phyloP scores from a whole-genome alignment of 2,329 filamentous ascomycete genomes.

The Epichloe festucae region DNA sequence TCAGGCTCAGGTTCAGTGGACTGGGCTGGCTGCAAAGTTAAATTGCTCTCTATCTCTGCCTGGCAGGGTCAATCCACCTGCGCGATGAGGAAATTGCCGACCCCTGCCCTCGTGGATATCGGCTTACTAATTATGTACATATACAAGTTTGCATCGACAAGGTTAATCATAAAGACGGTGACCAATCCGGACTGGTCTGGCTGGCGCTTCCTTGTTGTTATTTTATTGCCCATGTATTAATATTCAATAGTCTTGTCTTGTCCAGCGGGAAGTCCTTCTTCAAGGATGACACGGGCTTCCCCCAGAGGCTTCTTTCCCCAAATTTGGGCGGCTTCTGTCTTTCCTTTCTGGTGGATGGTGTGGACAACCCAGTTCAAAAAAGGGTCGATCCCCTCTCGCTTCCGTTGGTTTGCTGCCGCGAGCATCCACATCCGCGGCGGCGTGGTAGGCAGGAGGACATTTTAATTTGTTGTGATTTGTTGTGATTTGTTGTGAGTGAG shows the following conservation, averaged over 20 bases:
- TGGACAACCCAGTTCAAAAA: background rate
- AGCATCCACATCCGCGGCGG: background rate
- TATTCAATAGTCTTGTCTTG: no score
- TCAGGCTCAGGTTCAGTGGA: background rate
- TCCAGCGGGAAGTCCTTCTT: no score
- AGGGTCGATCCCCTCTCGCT: no score
- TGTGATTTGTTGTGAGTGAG: background rate
- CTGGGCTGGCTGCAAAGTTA: background rate
- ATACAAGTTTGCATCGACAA: no score
- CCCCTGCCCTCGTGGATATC: background rate
- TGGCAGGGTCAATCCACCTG: background rate
- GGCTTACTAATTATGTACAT: no score
- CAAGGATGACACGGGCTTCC: no score
- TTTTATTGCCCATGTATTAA: no score
- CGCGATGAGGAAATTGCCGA: background rate
- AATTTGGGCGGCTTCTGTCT: no score
- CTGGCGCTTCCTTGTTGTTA: no score
- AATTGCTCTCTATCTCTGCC: background rate
- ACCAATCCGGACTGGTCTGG: no score
- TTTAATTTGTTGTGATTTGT: background rate
- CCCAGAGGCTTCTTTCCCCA: no score
- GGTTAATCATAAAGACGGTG: no score
- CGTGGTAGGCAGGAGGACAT: background rate
- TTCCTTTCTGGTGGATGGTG: background rate
- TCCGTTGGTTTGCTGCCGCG: background rate